Base-by-base conservation (phyloP, 768 basidiomycete genomes). In the Leccinellum luteum region DNA sequence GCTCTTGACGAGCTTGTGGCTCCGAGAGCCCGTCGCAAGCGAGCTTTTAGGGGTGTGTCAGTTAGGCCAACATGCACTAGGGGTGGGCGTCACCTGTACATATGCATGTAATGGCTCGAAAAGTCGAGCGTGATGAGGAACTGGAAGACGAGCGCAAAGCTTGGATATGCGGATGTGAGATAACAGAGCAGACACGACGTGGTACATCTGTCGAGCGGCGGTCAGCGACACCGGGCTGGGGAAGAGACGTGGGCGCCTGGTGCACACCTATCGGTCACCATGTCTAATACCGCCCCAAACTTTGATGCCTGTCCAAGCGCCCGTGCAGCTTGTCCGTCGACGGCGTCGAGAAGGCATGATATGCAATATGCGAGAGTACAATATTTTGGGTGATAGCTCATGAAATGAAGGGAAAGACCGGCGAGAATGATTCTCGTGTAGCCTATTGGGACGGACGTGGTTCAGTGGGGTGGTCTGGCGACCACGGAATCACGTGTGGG, bases 71-170 rank as follows among this genome's bases (percentile, higher is more conserved):
- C 27, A 35, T 6, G 12, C 19, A 23, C 8, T 21, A 30, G 27
- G 21, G 8, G 14, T 21, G 12, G 12, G 27, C 3, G 5, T 35
- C 66, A 95, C 96, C 96, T 97, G 74, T 98, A 97, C 97, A 98
- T 99, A 73, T 98, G 97, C 85, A 98, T 98, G 75, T 98, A 98
- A 74, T 98, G 97, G 64, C 93, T 96, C 65, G 90, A 89, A 72
- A 99, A 99, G 73, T 99, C 97, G 56, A 99, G 84, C 1, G 95
- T 85, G 74, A 99, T 99, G 60, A 99, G 84, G 76, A 92, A 89
- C 74, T 97, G 94, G 79, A 99, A 98, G 51, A 86, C 66, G 32
- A 96, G 76, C 3, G 95, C 90, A 60, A 79, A 92, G n/a, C 74
- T 66, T 4, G 94, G 94, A 76, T 98, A 98, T 52, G 85, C 92